A percentile compares a stretch with the other conserved stretches of the same genome.
Conservation (phyloP, 2,329 filamentous ascomycete genomes). For the Bipolaris sorokiniana region DNA sequence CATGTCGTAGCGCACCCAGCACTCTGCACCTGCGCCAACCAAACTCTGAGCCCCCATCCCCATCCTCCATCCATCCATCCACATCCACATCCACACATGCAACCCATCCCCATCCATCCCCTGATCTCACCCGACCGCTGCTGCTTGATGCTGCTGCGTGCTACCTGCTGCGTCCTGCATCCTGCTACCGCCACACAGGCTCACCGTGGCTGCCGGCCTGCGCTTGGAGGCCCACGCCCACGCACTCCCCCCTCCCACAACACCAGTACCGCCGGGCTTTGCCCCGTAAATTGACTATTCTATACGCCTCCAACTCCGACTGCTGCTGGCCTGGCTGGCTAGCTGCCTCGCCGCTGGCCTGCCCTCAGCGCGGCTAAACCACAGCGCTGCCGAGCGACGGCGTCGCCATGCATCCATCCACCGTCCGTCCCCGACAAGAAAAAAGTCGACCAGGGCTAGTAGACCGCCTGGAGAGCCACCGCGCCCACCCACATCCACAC, state of each 20-base stretch:
- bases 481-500: constrained; percentile 2
- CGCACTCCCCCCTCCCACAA: too few species aligned
- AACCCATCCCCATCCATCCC: constrained; percentile 8
- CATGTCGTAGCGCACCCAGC: constrained; percentile 21
- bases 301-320: too few species aligned
- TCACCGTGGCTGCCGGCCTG: constrained; percentile 4
- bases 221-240: too few species aligned
- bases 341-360: background rate
- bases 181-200: constrained; percentile 11
- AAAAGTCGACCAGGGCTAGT: constrained; percentile 34
- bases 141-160: constrained; percentile 20
- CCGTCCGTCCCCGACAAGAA: constrained; percentile 22
- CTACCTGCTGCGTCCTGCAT: too few species aligned
- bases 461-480: constrained; percentile 43
- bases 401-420: constrained; percentile 29
- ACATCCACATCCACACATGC: constrained; percentile 1
- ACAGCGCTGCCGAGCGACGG: constrained; percentile 30
- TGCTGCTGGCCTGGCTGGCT: constrained; percentile 8
- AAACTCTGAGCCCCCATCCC: constrained; percentile 31
- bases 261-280: background rate
- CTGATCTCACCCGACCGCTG: constrained; percentile 31
- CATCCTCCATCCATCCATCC: background rate
- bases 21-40: constrained; percentile 28
- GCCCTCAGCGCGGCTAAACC: constrained; percentile 41
- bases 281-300: background rate